These are phyloP conservation scores for Lentinula guzmanii DNA, from an alignment of 768 basidiomycete genomes.

Conservation along the genomic window DNA sequence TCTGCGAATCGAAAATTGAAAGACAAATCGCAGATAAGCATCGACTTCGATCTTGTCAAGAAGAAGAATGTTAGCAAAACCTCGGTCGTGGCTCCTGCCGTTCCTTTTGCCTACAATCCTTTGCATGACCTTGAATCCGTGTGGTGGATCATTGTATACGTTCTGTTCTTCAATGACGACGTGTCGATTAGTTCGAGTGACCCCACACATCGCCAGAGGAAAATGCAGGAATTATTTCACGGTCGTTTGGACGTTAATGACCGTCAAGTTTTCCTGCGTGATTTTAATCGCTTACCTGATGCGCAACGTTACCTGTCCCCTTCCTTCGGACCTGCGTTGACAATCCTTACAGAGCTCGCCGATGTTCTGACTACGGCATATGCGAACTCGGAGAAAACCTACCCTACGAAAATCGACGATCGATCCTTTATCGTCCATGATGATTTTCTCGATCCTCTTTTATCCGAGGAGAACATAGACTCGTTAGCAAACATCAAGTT, in stretches of 20 bases:
- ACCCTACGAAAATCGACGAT: not conserved
- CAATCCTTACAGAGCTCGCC: not conserved
- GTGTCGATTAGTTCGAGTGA: not conserved
- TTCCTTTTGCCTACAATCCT: not conserved
- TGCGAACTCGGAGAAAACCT: not conserved
- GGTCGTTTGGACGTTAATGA: not conserved
- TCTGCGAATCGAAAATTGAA: not conserved
- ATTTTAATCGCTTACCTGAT: not conserved
- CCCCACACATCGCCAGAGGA: not conserved
- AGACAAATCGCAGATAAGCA: not conserved
- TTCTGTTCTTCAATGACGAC: not conserved
- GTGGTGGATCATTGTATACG: not conserved
- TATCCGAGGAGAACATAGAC: not conserved
- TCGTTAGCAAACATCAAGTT: not conserved
- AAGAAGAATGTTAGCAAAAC: not conserved
- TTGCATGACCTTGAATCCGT: not conserved
- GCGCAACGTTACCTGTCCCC: not conserved
- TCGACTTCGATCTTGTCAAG: not conserved
- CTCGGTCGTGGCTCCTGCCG: not conserved
- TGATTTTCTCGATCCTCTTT: not conserved
- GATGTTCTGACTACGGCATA: not conserved
- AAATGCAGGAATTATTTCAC: not conserved
- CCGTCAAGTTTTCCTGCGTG: not conserved
- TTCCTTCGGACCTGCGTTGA: not conserved
- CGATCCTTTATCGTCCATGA: not conserved